A percentile compares a stretch with the other conserved stretches of the same genome.
phyloP scores from a whole-genome alignment of 345 rosid genomes.

The Brassica carinata region DNA sequence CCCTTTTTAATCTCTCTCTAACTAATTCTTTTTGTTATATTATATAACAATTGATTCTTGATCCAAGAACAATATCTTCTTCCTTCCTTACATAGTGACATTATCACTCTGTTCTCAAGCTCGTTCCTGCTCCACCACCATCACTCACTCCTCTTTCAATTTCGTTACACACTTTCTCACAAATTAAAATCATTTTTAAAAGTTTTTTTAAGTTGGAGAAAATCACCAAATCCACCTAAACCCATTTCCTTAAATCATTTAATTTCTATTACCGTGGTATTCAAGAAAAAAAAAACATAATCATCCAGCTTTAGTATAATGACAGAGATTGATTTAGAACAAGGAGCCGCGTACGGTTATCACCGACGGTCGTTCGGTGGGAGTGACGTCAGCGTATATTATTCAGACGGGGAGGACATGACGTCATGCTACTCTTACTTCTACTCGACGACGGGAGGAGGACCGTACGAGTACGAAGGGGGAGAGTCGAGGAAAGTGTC shows the following conservation, averaged over 20 bases:
- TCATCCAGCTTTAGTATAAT: not conserved
- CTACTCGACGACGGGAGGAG: slow-evolving; percentile 76
- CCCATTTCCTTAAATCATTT: slow-evolving; percentile 15
- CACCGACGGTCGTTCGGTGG: slow-evolving; percentile 39
- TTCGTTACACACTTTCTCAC: not conserved
- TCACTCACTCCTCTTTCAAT: slow-evolving; percentile 31
- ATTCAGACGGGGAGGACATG: slow-evolving; percentile 80
- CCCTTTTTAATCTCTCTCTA: not conserved
- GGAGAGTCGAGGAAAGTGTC: slow-evolving; percentile 44
- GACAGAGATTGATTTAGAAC: slow-evolving; percentile 65
- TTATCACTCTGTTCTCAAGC: slow-evolving; percentile 15
- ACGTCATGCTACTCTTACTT: slow-evolving; percentile 82
- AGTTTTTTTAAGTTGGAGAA: not conserved
- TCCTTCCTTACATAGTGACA: not conserved
- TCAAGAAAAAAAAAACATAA: not conserved
- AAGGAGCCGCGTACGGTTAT: slow-evolving; percentile 44
- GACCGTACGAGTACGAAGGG: slow-evolving; percentile 57
- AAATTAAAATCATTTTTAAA: not conserved
- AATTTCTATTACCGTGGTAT: slow-evolving; percentile 1
- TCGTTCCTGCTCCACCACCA: slow-evolving; percentile 32
- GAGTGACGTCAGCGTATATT: slow-evolving; percentile 52
- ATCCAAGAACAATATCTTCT: slow-evolving; percentile 19
- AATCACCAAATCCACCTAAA: slow-evolving; percentile 38
- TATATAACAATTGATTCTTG: not conserved
- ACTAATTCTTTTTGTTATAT: not conserved